Percentiles rank a stretch among this genome's conserved stretches.
Evolutionary conservation across 2,329 filamentous ascomycete species (phyloP).

Genomic region (Pseudogymnoascus verrucosus): DNA sequence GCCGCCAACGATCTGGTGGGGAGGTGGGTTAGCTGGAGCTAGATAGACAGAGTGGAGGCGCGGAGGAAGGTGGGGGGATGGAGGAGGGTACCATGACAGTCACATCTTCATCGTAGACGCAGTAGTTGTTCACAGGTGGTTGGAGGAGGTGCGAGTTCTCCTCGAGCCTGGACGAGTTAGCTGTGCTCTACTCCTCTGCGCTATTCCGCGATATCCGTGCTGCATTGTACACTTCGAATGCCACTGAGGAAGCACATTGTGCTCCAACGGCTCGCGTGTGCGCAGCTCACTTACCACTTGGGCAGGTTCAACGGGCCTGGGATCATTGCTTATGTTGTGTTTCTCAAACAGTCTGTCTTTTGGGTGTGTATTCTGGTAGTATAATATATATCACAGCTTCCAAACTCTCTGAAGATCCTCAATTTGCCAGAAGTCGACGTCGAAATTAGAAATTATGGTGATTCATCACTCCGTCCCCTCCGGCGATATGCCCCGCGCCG

Average conservation of each 20-base stretch:
- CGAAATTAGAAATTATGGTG: neutral
- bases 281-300: neutral
- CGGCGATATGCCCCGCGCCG: conserved; percentile 2
- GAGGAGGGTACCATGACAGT: conserved; percentile 62
- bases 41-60: neutral
- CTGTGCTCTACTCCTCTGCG: neutral
- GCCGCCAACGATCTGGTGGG: conserved; percentile 74
- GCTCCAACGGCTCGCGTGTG: neutral
- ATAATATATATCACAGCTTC: neutral
- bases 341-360: neutral
- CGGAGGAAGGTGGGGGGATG: conserved; percentile 13
- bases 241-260: neutral
- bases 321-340: neutral
- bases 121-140: conserved; percentile 95
- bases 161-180: conserved; percentile 57
- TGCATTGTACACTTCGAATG: neutral
- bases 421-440: neutral
- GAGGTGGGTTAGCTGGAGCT: conserved; percentile 6
- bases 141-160: conserved; percentile 87
- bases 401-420: neutral
- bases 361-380: neutral
- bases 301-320: neutral
- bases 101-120: conserved; percentile 78
- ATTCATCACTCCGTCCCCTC: neutral
- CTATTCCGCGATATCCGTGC: neutral